phyloP scores from a whole-genome alignment of 1,284 basidiomycete species.

The Rhodotorula glutinis region DNA sequence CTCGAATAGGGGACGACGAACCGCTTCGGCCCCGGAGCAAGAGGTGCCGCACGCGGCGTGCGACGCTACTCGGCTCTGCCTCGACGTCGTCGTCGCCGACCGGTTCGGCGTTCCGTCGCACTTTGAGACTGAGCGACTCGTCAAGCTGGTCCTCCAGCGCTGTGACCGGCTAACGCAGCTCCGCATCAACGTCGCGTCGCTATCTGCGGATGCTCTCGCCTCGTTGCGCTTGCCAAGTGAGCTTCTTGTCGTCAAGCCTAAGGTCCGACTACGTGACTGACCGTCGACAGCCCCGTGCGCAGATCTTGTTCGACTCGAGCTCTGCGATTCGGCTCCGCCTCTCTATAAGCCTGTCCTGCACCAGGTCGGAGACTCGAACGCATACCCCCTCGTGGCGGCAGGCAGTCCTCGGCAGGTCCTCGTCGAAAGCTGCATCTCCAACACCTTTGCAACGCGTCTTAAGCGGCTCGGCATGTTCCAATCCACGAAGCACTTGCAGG shows the following conservation, averaged over 20 bases:
- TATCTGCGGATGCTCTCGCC: background rate
- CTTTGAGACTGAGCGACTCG: background rate
- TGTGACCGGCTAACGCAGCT: background rate
- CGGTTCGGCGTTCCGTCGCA: background rate
- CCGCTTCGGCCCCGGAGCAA: background rate
- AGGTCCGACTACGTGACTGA: background rate
- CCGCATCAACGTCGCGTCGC: background rate
- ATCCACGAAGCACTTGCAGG: too few species aligned
- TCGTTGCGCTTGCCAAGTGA: background rate
- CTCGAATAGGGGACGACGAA: background rate
- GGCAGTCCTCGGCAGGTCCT: background rate
- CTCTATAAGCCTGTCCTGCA: too few species aligned
- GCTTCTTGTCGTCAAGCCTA: background rate
- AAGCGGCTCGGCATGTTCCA: too few species aligned
- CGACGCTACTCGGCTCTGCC: background rate
- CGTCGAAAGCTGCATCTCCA: background rate
- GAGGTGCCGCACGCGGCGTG: background rate
- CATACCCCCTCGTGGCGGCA: background rate
- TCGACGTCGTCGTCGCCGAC: background rate
- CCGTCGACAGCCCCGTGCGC: background rate
- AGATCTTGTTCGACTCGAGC: background rate
- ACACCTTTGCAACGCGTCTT: background rate
- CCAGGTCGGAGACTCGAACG: too few species aligned
- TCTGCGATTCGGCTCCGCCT: background rate
- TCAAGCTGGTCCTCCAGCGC: background rate